Conservation (phyloP, 2,329 filamentous ascomycete genomes). For the Botrytis sinoallii region DNA sequence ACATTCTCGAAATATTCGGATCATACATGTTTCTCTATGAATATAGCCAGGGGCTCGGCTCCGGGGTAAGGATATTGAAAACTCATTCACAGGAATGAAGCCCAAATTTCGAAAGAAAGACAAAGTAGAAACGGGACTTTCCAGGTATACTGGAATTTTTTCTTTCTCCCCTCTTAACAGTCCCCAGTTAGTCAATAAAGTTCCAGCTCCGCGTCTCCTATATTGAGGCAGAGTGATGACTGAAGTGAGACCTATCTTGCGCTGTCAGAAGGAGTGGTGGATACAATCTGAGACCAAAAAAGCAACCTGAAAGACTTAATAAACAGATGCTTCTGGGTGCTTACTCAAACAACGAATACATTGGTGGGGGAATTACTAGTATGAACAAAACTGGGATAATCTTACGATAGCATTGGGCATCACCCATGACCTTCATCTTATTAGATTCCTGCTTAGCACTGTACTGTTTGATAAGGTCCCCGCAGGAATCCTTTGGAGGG, state of each 20-base stretch:
- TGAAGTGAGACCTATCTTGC: slow-evolving; percentile 30
- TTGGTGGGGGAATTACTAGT: neutral
- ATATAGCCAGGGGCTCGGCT: slow-evolving; percentile 19
- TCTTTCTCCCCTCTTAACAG: slow-evolving; percentile 26
- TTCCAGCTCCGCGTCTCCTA: slow-evolving; percentile 31
- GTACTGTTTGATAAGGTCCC: slow-evolving; percentile 28
- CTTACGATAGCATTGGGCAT: slow-evolving; percentile 33
- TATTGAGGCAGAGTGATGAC: slow-evolving; percentile 29
- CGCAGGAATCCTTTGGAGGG: slow-evolving; percentile 23
- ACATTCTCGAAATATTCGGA: slow-evolving; percentile 28
- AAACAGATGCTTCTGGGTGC: neutral
- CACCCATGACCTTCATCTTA: slow-evolving; percentile 29
- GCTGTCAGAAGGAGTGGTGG: neutral
- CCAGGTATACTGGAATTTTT: slow-evolving; percentile 30
- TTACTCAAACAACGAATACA: neutral
- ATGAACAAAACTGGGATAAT: neutral
- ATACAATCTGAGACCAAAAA: neutral
- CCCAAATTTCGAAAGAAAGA: slow-evolving; percentile 30
- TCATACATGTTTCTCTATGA: slow-evolving; percentile 34
- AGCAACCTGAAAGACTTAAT: neutral
- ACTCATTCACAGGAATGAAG: slow-evolving; percentile 27
- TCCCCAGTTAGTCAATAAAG: slow-evolving; percentile 32
- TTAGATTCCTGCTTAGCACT: slow-evolving; percentile 24
- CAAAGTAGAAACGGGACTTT: slow-evolving; percentile 30
- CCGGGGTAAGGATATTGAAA: slow-evolving; percentile 28